Conservation (phyloP, 129 eudicot genomes). For the Artemisia tridentata region DNA sequence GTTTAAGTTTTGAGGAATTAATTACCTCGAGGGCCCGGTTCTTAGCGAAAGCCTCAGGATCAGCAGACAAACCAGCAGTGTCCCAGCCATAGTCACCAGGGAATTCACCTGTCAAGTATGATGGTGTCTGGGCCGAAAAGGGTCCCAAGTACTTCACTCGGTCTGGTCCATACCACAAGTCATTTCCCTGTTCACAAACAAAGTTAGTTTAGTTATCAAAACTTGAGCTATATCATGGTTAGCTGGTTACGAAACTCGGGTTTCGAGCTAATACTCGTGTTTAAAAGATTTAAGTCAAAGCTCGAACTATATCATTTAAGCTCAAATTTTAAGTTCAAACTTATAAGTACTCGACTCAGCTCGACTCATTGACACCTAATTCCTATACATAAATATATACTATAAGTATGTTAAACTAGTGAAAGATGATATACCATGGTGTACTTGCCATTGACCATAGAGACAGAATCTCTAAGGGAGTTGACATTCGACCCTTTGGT, state of each 20-base stretch:
- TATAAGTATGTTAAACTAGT: background rate
- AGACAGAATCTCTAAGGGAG: slow-evolving; percentile 33
- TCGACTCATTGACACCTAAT: too few relatives aligned
- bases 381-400: background rate
- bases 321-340: background rate
- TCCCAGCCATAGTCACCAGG: slow-evolving; percentile 44
- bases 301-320: background rate
- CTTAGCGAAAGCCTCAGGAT: slow-evolving; percentile 42
- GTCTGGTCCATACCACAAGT: slow-evolving; percentile 47
- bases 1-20: background rate
- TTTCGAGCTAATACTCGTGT: too few relatives aligned
- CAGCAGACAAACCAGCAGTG: slow-evolving; percentile 41
- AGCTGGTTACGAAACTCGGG: background rate
- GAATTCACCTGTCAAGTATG: slow-evolving; percentile 41
- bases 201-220: background rate
- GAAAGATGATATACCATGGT: slow-evolving; percentile 30
- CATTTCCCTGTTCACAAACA: slow-evolving; percentile 28
- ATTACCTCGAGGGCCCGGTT: slow-evolving; percentile 45
- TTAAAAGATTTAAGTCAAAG: too few relatives aligned
- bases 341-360: too few relatives aligned
- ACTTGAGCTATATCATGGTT: background rate
- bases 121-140: slow-evolving; percentile 45
- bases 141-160: slow-evolving; percentile 50
- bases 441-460: slow-evolving; percentile 36
- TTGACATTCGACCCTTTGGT: slow-evolving; percentile 31